These are phyloP conservation scores for Yarrowia keelungensis DNA, from an alignment of 805 yeast genomes.

Conservation along the genomic window DNA sequence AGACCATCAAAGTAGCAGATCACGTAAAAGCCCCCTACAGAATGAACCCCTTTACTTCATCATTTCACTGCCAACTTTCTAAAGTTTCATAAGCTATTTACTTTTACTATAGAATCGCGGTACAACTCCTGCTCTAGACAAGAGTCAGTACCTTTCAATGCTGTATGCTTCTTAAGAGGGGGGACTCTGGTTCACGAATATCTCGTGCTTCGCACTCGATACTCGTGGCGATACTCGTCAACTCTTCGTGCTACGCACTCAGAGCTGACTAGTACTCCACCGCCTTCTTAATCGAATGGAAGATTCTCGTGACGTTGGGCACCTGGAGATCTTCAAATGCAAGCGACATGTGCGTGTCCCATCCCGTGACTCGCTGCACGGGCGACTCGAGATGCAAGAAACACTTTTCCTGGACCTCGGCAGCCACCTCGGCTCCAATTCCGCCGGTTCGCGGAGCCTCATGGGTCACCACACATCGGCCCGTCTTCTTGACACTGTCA, in stretches of 20 bases:
- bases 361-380: slow-evolving; percentile 91
- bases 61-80: too few relatives aligned
- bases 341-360: slow-evolving; percentile 96
- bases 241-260: not conserved
- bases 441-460: slow-evolving; percentile 93
- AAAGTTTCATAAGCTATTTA: too few relatives aligned
- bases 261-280: slow-evolving; percentile 44
- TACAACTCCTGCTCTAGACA: too few relatives aligned
- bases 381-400: slow-evolving; percentile 94
- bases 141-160: too few relatives aligned
- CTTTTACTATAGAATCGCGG: too few relatives aligned
- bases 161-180: too few relatives aligned
- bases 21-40: too few relatives aligned
- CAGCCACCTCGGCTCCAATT: slow-evolving; percentile 93
- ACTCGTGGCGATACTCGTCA: not conserved
- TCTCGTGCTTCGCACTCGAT: not conserved
- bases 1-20: too few relatives aligned
- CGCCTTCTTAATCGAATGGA: slow-evolving; percentile 46
- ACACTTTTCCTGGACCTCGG: slow-evolving; percentile 93
- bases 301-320: slow-evolving; percentile 69
- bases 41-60: too few relatives aligned
- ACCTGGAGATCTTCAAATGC: slow-evolving; percentile 94
- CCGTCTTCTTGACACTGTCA: slow-evolving; percentile 85
- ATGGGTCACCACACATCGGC: slow-evolving; percentile 81
- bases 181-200: too few relatives aligned